Conservation (phyloP, 345 rosid species). For the Salix brachista region DNA sequence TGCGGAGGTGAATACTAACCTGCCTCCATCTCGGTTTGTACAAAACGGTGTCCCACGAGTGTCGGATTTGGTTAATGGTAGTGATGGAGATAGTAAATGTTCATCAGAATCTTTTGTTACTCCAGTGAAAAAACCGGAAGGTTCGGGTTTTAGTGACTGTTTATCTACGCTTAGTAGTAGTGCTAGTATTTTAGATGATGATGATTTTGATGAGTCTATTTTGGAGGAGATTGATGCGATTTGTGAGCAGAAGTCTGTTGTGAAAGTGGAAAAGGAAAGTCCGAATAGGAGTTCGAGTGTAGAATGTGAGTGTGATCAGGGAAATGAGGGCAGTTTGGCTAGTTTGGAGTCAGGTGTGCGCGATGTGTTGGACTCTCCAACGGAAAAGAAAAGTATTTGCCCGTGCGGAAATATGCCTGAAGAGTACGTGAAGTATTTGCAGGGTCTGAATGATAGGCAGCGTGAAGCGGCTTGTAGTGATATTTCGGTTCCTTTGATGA, state of each 20-base stretch:
- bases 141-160: constrained; percentile 25
- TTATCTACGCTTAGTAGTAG: constrained; percentile 13
- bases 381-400: constrained; percentile 24
- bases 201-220: constrained; percentile 63
- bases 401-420: constrained; percentile 47
- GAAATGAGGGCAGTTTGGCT: constrained; percentile 13
- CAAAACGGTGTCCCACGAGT: constrained; percentile 13
- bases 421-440: constrained; percentile 58
- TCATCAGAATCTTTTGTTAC: constrained; percentile 37
- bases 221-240: constrained; percentile 67
- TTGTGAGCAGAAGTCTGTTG: constrained; percentile 49
- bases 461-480: constrained; percentile 78
- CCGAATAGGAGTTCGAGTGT: constrained; percentile 13
- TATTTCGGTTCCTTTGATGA: constrained; percentile 75
- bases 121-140: constrained; percentile 34
- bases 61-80: constrained; percentile 1
- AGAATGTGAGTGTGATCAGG: constrained; percentile 21
- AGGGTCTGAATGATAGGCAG: constrained; percentile 72
- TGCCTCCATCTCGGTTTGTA: constrained; percentile 21
- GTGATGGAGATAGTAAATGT: constrained; percentile 9
- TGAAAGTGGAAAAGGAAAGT: constrained; percentile 27
- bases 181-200: constrained; percentile 63
- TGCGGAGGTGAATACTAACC: constrained; percentile 41
- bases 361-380: constrained; percentile 15
- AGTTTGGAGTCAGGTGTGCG: constrained; percentile 1